Evolutionary conservation across 2,329 filamentous ascomycete genomes (phyloP).

Genomic region (Cladosporium sp.): DNA sequence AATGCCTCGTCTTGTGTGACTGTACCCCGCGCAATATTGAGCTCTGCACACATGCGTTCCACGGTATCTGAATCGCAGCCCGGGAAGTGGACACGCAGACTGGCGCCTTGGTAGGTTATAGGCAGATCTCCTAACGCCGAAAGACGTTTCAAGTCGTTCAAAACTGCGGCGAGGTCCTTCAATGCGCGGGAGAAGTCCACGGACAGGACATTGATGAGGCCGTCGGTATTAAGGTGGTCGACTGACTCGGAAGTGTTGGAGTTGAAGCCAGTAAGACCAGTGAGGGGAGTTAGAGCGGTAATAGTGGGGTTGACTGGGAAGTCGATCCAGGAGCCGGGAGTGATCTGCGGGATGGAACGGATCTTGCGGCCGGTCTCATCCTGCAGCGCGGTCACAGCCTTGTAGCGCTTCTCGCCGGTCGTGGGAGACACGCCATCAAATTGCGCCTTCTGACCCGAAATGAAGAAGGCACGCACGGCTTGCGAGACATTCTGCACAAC

Average conservation of each 20-base stretch:
- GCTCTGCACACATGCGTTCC: constrained; percentile 79
- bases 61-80: constrained; percentile 84
- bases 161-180: constrained; percentile 75
- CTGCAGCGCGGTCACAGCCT: constrained; percentile 71
- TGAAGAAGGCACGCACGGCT: constrained; percentile 85
- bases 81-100: constrained; percentile 81
- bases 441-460: constrained; percentile 85
- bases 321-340: constrained; percentile 80
- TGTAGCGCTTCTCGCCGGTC: constrained; percentile 76
- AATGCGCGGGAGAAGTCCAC: constrained; percentile 84
- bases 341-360: constrained; percentile 56
- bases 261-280: constrained; percentile 56
- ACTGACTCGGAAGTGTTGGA: constrained; percentile 42
- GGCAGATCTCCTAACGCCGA: constrained; percentile 80
- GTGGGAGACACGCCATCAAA: constrained; percentile 73
- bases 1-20: constrained; percentile 80
- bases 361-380: constrained; percentile 71
- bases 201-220: constrained; percentile 80
- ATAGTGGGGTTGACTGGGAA: constrained; percentile 87
- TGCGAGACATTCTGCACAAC: constrained; percentile 94
- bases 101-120: constrained; percentile 68
- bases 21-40: constrained; percentile 77
- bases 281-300: constrained; percentile 77
- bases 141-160: constrained; percentile 78
- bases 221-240: constrained; percentile 74